Conservation (phyloP, 768 basidiomycete genomes). For the Filobasidium wieringae region DNA sequence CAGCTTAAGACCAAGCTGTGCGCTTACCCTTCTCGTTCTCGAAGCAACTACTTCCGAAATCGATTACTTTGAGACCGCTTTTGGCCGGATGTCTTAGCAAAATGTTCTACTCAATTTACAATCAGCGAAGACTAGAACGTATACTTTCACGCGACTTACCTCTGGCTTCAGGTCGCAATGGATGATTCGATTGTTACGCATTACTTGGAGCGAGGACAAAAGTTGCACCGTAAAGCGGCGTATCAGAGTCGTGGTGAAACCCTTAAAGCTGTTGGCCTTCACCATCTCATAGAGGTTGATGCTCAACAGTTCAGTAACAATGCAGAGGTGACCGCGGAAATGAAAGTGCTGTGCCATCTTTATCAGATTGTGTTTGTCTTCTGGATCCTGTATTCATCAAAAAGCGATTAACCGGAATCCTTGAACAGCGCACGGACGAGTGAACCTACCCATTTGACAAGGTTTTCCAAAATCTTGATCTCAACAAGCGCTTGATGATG, state of each 20-base stretch:
- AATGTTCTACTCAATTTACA: constrained; percentile 57
- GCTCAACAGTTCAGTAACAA: constrained; percentile 93
- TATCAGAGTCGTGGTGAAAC: constrained; percentile 91
- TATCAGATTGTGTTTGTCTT: constrained; percentile 93
- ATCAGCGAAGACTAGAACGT: neutral
- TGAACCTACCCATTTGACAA: constrained; percentile 85
- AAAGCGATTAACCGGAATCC: neutral
- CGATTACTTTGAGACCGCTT: constrained; percentile 94
- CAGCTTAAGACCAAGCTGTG: neutral
- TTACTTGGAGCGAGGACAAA: constrained; percentile 75
- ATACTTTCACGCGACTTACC: constrained; percentile 43
- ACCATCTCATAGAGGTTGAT: constrained; percentile 98
- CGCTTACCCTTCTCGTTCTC: constrained; percentile 90
- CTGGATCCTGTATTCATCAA: constrained; percentile 56
- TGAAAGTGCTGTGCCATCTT: constrained; percentile 98
- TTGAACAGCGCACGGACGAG: neutral
- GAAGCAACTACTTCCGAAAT: constrained; percentile 96
- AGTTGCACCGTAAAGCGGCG: constrained; percentile 94
- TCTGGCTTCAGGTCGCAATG: constrained; percentile 99
- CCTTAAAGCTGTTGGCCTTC: constrained; percentile 96
- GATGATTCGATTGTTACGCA: constrained; percentile 94
- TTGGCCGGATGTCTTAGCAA: constrained; percentile 86
- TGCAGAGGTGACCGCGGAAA: constrained; percentile 93
- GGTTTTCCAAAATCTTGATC: constrained; percentile 92
- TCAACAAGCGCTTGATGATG: constrained; percentile 98